These are phyloP conservation scores for Avicennia marina DNA, from an alignment of 257 asterid genomes.

Conservation along the genomic window DNA sequence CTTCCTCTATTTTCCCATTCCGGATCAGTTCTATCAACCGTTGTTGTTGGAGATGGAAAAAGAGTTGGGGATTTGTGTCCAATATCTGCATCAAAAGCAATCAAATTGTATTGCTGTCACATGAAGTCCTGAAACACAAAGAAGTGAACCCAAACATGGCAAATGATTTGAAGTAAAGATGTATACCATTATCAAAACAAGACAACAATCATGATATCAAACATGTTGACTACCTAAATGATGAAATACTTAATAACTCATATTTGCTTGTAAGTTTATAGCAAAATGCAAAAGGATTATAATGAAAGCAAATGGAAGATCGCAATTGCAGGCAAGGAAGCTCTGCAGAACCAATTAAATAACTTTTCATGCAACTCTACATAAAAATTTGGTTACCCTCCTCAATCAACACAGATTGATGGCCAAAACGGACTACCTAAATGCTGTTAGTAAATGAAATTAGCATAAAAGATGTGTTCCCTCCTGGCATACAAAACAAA, in stretches of 20 bases:
- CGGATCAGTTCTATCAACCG: slow-evolving; percentile 82
- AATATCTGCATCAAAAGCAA: slow-evolving; percentile 58
- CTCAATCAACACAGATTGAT: background rate
- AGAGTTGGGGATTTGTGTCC: slow-evolving; percentile 81
- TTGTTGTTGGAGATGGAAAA: slow-evolving; percentile 93
- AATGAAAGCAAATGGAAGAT: background rate
- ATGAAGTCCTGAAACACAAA: background rate
- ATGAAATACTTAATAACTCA: background rate
- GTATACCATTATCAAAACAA: too few relatives aligned
- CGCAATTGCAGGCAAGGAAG: too few relatives aligned
- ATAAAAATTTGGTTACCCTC: background rate
- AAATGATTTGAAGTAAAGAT: too few relatives aligned
- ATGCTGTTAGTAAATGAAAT: too few relatives aligned
- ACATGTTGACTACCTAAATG: too few relatives aligned
- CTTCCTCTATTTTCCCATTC: slow-evolving; percentile 71
- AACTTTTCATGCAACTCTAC: slow-evolving; percentile 1
- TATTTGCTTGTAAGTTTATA: background rate
- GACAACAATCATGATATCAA: too few relatives aligned
- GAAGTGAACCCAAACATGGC: too few relatives aligned
- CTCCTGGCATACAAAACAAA: too few relatives aligned
- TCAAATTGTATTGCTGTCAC: slow-evolving; percentile 4
- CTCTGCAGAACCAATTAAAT: background rate
- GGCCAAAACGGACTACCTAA: too few relatives aligned
- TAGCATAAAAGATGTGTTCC: too few relatives aligned
- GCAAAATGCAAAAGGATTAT: background rate